Base-by-base conservation (phyloP, 2,329 filamentous ascomycete species). In the Incumbomyces delicatus region DNA sequence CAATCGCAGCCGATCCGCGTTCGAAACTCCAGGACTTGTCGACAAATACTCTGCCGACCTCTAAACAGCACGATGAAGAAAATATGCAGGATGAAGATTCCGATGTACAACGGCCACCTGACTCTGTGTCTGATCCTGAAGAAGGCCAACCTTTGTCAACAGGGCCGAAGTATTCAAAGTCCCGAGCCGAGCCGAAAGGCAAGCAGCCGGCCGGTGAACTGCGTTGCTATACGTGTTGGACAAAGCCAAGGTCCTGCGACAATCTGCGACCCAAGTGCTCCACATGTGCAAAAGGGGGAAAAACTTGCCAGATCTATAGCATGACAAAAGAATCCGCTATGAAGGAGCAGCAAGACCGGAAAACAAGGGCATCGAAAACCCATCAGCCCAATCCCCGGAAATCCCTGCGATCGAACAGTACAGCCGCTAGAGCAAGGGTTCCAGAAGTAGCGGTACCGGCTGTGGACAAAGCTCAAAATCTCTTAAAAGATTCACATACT, bases 31-130 rank as follows among this genome's bases (percentile, higher is more conserved):
- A 30, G 35, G 35, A 20, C 17, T 12, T 7, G 10, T 16, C 30
- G 12, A 35, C n/a, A 35, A 31, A n/a, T 13, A 30, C 31, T 38
- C 8, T 8, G 22, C 22, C 5, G 5, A 27, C 8, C 22, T 27
- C 22, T 27, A 27, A 27, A 27, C 22, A 27, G 22, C 30, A 20
- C 3, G n/a, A 39, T 14, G 20, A 11, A n/a, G 14, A 2, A 29
- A 29, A n/a, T 6, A 36, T n/a, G 3, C 22, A 37, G 13, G 31
- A 41, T 35, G 20, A 42, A 13, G 38, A 46, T 13, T 11, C 22
- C n/a, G 37, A 47, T 16, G 31, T 41, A 11, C 31, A 42, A 11
- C 40, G 45, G n/a, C 32, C 38, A n/a, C 38, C 40, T 30, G 45
- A 47, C 29, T 41, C 45, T 18, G 34, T 35, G 16, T 30, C 38